These are phyloP conservation scores for Cercospora janseana DNA, from an alignment of 2,329 filamentous ascomycete species.

Conservation along the genomic window DNA sequence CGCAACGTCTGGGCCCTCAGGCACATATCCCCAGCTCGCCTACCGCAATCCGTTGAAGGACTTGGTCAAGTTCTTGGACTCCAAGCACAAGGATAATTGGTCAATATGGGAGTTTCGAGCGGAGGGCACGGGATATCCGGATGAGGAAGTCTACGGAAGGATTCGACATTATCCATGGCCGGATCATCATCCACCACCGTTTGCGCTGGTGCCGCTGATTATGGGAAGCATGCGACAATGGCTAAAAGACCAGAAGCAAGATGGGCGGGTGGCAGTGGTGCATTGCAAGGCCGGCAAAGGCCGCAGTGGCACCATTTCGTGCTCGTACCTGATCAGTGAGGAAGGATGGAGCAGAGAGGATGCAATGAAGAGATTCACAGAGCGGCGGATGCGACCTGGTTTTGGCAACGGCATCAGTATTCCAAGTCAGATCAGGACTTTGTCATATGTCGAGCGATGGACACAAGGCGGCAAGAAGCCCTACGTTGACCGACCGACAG, in stretches of 20 bases:
- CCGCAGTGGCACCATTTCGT: slow-evolving; percentile 81
- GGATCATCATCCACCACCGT: slow-evolving; percentile 95
- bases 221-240: slow-evolving; percentile 92
- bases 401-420: slow-evolving; percentile 92
- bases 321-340: slow-evolving; percentile 86
- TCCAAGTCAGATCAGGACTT: slow-evolving; percentile 83
- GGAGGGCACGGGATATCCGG: slow-evolving; percentile 93
- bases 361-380: slow-evolving; percentile 68
- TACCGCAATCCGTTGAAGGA: slow-evolving; percentile 91
- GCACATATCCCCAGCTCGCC: slow-evolving; percentile 83
- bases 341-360: slow-evolving; percentile 67
- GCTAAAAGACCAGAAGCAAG: slow-evolving; percentile 58
- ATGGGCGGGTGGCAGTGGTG: slow-evolving; percentile 74
- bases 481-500: slow-evolving; percentile 78
- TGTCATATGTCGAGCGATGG: slow-evolving; percentile 88
- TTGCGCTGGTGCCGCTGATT: slow-evolving; percentile 81
- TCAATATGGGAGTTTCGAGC: slow-evolving; percentile 97
- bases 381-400: slow-evolving; percentile 80
- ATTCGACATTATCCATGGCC: slow-evolving; percentile 94
- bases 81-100: slow-evolving; percentile 80
- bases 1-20: slow-evolving; percentile 80
- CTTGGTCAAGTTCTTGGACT: slow-evolving; percentile 83
- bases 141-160: slow-evolving; percentile 79
- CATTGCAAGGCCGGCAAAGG: slow-evolving; percentile 98
- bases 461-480: slow-evolving; percentile 59